Evolutionary conservation across 2,329 filamentous ascomycete genomes (phyloP), one percentile per base, ranked within the genome.

Genomic region (Ophiostoma montium): DNA sequence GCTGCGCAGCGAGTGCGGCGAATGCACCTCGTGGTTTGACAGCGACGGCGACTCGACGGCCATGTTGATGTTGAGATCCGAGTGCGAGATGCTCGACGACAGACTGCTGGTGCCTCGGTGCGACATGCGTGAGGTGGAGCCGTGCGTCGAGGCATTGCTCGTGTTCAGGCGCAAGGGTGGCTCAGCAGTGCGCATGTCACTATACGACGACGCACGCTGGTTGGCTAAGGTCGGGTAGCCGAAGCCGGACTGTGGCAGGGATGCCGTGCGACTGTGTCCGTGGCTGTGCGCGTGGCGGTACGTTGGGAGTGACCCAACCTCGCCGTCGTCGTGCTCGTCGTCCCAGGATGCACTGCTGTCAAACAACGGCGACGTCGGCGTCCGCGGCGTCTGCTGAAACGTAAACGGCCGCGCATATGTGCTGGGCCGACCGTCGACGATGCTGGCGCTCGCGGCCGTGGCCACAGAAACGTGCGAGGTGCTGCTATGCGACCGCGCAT

Each of bases 361-460:
- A 21, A 74, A 72, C 52, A 78, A 58, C 9, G 76, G 75, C 46
- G 77, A 75, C 52, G 76, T 79, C 42, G 75, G 73, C 1, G 75
- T 75, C 36, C 75, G 70, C 31, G 78, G 78, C 9, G 69, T 79
- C 63, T 81, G 78, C 59, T 80, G 76, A 55, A 80, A 81, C 7
- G 43, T 10, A 12, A 31, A 35, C 23, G 78, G 78, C 58, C 82
- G 78, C 18, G 80, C 69, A 58, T 82, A 81, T 31, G 68, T 60
- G 50, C 68, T 67, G 50, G 65, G 66, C 50, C 72, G 67, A 48
- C 27, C 27, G 64, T 49, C 10, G 55, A 33, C 30, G 10, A 31
- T 69, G 55, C 74, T 78, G 54, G 66, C 69, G 56, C 75, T 79
- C 53, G 67, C 71, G 46, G 70, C 70, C 23, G 75, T 77, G 8